phyloP scores from a whole-genome alignment of 345 rosid species.

The Bretschneidera sinensis region DNA sequence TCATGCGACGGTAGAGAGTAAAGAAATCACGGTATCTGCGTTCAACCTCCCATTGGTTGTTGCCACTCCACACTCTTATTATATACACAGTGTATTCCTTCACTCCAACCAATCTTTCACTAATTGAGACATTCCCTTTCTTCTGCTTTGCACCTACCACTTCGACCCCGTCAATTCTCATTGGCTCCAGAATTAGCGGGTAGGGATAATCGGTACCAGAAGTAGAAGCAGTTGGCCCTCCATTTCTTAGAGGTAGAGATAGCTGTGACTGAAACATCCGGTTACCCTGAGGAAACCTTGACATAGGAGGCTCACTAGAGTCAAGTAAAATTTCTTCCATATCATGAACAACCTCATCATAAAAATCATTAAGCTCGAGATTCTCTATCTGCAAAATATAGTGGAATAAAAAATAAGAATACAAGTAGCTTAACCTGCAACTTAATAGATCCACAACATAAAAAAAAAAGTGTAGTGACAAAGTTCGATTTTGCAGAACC shows the following conservation, averaged over 20 bases:
- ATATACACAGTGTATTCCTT: slow-evolving; percentile 81
- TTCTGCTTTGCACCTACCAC: slow-evolving; percentile 88
- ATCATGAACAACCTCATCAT: slow-evolving; percentile 87
- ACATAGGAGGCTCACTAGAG: slow-evolving; percentile 64
- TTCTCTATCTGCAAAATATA: slow-evolving; percentile 49
- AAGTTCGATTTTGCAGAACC: background rate
- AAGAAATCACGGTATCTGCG: slow-evolving; percentile 90
- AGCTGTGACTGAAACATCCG: slow-evolving; percentile 44
- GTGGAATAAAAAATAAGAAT: slow-evolving; percentile 14
- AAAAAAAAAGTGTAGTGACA: background rate
- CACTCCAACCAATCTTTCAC: slow-evolving; percentile 96
- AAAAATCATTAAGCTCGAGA: slow-evolving; percentile 51
- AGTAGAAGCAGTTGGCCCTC: slow-evolving; percentile 71
- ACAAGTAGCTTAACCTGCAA: slow-evolving; percentile 18
- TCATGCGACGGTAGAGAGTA: slow-evolving; percentile 75
- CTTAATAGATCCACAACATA: slow-evolving; percentile 6
- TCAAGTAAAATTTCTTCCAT: slow-evolving; percentile 96
- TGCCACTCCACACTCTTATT: slow-evolving; percentile 75
- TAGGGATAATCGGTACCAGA: slow-evolving; percentile 47
- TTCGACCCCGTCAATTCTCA: slow-evolving; percentile 71
- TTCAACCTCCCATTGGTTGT: slow-evolving; percentile 85
- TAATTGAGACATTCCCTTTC: slow-evolving; percentile 84
- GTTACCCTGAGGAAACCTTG: slow-evolving; percentile 49
- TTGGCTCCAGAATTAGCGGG: slow-evolving; percentile 28
- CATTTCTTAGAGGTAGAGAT: slow-evolving; percentile 60